Evolutionary conservation across 805 yeast genomes (phyloP), one percentile per base, ranked within the genome.

Genomic region (Myxozyma neglecta): DNA sequence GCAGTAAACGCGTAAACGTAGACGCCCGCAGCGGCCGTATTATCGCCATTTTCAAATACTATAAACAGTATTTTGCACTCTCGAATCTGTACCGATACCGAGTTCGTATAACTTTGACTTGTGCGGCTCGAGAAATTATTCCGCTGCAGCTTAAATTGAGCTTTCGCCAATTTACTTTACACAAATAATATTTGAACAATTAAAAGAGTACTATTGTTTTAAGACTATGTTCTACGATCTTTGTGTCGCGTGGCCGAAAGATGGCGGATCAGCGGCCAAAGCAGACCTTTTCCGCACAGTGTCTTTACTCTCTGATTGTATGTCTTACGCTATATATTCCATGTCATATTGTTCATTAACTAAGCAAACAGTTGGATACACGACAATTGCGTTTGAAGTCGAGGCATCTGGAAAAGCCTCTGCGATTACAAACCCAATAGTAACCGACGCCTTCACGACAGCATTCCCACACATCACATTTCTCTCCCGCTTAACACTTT

Each of bases 381-480:
- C 88, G 0, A 88, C 86, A 67, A 79, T 89, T 3, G 97, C 93
- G 1, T 74, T 92, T 54, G 91, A 90, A 73, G 85, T 85, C 69
- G 80, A 60, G 43, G 56, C 67, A 49, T 61, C 69, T 7, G 71
- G 69, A 16, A 72, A 70, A 49, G 51, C 69, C n/a, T 53, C 71
- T 7, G 36, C 70, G 6, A 47, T 47, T 7, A 55, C 52, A 35
- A 63, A 55, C 4, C 61, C 66, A 9, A 64, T 65, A 36, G 57
- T 13, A 9, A 32, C 8, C 16, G 56, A 47, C 39, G 49, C 49
- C 14, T 57, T 47, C 45, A 11, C 53, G 2, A 36, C 56, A 11
- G 13, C 56, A 3, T 34, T 47, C 24, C 59, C 59, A 10, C 36
- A 36, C 20, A 34, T 39, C 29, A 49, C 53, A 8, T 59, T 63